Conservation (phyloP, 2,329 filamentous ascomycete species). For the Clarireedia paspali region DNA sequence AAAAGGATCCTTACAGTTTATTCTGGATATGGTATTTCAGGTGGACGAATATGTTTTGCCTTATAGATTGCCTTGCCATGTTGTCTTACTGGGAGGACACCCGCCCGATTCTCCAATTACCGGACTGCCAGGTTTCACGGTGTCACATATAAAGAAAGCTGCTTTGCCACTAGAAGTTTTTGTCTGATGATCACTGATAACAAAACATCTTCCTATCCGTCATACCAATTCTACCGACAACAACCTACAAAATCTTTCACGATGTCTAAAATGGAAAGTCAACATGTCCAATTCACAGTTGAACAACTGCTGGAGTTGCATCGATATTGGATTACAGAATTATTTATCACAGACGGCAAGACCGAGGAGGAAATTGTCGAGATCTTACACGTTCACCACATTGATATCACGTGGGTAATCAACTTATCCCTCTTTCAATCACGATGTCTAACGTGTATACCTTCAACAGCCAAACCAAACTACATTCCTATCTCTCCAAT, state of each 20-base stretch:
- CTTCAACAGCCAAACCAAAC: background rate
- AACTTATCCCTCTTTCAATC: background rate
- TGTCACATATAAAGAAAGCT: conserved; percentile 5
- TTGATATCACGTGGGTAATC: conserved; percentile 2
- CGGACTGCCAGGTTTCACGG: background rate
- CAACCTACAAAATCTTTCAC: background rate
- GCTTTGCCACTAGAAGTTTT: background rate
- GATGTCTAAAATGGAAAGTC: conserved; percentile 4
- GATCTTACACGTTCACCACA: conserved; percentile 5
- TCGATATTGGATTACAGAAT: conserved; percentile 9
- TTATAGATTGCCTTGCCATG: conserved; percentile 1
- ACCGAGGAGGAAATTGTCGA: conserved; percentile 10
- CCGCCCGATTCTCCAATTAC: background rate
- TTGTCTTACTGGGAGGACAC: conserved; percentile 8
- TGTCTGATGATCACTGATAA: background rate
- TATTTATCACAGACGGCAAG: conserved; percentile 3
- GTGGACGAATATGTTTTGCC: conserved; percentile 6
- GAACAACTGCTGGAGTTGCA: conserved; percentile 8
- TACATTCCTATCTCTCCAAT: conserved; percentile 5
- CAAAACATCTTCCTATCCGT: background rate
- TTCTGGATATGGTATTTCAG: background rate
- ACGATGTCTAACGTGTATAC: background rate
- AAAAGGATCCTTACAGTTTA: background rate
- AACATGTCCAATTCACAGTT: conserved; percentile 7
- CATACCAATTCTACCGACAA: background rate